Percentiles rank a stretch among this genome's conserved stretches.
Evolutionary conservation across 805 yeast genomes (phyloP).

Genomic region (Candida easanensis): DNA sequence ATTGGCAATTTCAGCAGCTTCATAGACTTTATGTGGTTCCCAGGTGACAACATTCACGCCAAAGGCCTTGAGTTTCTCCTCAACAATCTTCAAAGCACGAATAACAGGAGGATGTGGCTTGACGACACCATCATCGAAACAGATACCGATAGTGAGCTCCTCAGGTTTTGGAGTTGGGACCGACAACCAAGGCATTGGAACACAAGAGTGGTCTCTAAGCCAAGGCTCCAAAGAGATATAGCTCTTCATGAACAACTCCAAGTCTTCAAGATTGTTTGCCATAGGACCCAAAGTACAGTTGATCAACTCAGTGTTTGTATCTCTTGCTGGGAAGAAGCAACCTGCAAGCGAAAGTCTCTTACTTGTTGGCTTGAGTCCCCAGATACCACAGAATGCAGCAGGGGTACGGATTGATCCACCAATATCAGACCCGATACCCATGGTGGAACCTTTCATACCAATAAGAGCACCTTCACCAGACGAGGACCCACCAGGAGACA

Average conservation of each 20-base stretch:
- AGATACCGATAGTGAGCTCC: constrained; percentile 54
- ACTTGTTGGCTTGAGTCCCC: constrained; percentile 59
- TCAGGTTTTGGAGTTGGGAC: constrained; percentile 34
- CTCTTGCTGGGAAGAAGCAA: constrained; percentile 1
- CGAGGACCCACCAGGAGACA: constrained; percentile 68
- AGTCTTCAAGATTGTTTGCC: constrained; percentile 58
- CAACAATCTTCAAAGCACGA: constrained; percentile 53
- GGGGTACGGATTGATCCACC: constrained; percentile 71
- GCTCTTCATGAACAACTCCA: constrained; percentile 61
- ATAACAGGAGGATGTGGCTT: constrained; percentile 65
- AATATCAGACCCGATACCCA: constrained; percentile 69
- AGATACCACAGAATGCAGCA: constrained; percentile 58
- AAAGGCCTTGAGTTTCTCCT: constrained; percentile 51
- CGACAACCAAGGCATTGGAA: constrained; percentile 39
- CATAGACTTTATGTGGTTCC: constrained; percentile 53
- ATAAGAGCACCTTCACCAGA: constrained; percentile 70
- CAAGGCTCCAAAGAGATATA: constrained; percentile 56
- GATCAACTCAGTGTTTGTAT: constrained; percentile 20
- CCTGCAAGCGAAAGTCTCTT: constrained; percentile 34
- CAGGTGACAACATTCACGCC: constrained; percentile 57
- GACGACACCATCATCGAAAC: constrained; percentile 61
- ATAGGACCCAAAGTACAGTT: constrained; percentile 56
- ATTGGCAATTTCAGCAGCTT: constrained; percentile 57
- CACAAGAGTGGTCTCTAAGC: constrained; percentile 29
- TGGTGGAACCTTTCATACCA: constrained; percentile 52